Evolutionary conservation across 148 eudicot species (phyloP).

Genomic region (Talinum fruticosum): DNA sequence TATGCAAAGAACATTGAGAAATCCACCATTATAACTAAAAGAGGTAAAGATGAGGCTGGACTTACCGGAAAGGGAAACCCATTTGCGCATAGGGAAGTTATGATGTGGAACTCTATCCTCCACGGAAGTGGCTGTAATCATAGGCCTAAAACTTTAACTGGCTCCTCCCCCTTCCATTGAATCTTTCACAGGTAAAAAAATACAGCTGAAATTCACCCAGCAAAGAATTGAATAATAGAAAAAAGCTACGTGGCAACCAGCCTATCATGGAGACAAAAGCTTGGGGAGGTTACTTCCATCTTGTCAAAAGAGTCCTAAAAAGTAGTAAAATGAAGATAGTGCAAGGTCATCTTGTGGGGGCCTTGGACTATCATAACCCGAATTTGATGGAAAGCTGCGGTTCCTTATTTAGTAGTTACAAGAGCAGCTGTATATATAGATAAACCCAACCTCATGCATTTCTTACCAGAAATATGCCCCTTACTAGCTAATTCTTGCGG

Average conservation of each 20-base stretch:
- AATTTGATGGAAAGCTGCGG: background rate
- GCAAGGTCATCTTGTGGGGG: slow-evolving; percentile 2
- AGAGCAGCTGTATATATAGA: background rate
- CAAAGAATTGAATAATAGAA: background rate
- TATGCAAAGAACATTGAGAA: slow-evolving; percentile 14
- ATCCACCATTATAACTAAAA: slow-evolving; percentile 18
- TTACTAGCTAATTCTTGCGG: background rate
- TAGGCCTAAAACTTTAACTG: background rate
- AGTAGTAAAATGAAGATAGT: background rate
- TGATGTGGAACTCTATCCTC: slow-evolving; percentile 25
- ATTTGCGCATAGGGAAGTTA: slow-evolving; percentile 10
- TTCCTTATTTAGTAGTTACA: background rate
- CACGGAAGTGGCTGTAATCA: slow-evolving; percentile 24
- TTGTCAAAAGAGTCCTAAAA: background rate
- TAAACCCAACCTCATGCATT: background rate
- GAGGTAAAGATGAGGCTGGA: slow-evolving; percentile 17
- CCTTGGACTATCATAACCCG: background rate
- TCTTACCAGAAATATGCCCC: background rate
- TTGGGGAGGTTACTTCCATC: no score
- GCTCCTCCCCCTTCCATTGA: background rate
- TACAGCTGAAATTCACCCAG: background rate
- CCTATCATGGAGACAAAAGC: background rate
- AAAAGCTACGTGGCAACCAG: background rate
- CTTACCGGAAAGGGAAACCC: slow-evolving; percentile 32
- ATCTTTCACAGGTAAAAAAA: background rate